Percentiles rank a stretch among this genome's conserved stretches.
Evolutionary conservation across 164 flowering plant species (phyloP).

Genomic region (Aristolochia contorta): DNA sequence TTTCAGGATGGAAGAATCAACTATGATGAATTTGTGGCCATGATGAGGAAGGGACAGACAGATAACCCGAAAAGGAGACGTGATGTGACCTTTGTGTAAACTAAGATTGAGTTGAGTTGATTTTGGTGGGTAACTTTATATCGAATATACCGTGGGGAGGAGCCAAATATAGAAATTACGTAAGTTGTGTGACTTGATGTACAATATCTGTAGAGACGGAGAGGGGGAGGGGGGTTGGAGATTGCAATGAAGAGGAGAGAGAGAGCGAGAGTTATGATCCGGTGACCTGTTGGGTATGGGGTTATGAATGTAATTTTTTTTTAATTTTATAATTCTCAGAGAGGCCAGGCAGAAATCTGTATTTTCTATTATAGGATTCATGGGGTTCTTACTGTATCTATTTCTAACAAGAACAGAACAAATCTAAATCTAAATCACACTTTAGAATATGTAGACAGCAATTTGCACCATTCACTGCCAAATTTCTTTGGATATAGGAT

Average conservation of each 20-base stretch:
- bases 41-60: constrained; percentile 92
- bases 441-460: too few relatives aligned
- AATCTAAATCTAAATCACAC: too few relatives aligned
- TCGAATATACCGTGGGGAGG: background rate
- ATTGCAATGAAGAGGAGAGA: background rate
- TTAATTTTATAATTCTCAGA: too few relatives aligned
- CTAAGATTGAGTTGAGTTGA: background rate
- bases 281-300: too few relatives aligned
- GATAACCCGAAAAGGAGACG: constrained; percentile 63
- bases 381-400: too few relatives aligned
- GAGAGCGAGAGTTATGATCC: too few relatives aligned
- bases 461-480: too few relatives aligned
- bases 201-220: background rate
- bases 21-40: constrained; percentile 79
- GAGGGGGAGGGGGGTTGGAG: background rate
- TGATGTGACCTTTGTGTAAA: constrained; percentile 22
- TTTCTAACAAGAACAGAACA: too few relatives aligned
- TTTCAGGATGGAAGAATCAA: constrained; percentile 78
- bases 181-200: background rate
- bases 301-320: too few relatives aligned
- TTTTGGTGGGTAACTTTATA: constrained; percentile 1
- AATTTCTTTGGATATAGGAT: too few relatives aligned
- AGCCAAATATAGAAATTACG: background rate
- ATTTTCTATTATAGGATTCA: too few relatives aligned
- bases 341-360: too few relatives aligned